phyloP scores from a whole-genome alignment of 1,284 basidiomycete genomes.

The Irpex sp. region DNA sequence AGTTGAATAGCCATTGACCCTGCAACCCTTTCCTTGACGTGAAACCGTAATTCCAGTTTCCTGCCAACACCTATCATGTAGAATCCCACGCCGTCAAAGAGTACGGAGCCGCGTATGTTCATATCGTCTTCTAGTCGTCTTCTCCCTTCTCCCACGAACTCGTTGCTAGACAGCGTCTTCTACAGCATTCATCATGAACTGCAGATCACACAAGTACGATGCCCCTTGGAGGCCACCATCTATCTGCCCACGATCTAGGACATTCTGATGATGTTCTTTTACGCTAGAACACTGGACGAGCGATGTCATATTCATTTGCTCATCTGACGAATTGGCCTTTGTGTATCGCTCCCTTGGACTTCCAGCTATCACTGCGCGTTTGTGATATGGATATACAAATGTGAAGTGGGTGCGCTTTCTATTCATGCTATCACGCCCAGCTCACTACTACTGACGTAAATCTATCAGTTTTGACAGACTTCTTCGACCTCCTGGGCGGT shows the following conservation, averaged over 20 bases:
- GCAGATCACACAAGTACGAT: not conserved
- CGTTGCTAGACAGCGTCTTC: not conserved
- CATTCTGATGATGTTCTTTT: not conserved
- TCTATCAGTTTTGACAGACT: too few relatives aligned
- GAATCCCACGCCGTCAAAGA: not conserved
- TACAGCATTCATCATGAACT: not conserved
- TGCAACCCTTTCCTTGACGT: too few relatives aligned
- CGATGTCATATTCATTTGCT: not conserved
- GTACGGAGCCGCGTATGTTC: not conserved
- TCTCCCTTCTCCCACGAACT: not conserved
- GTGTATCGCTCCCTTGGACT: not conserved
- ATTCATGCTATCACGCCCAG: too few relatives aligned
- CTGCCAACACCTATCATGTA: not conserved
- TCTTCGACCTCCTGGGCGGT: not conserved
- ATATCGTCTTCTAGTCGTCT: not conserved
- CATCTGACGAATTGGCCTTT: not conserved
- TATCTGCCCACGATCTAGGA: not conserved
- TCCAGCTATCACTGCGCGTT: not conserved
- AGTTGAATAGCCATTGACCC: too few relatives aligned
- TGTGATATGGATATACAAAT: not conserved
- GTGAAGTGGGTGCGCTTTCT: too few relatives aligned
- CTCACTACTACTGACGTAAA: too few relatives aligned
- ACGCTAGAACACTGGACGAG: not conserved
- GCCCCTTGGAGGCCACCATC: not conserved
- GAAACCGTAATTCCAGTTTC: not conserved